Conservation (phyloP, 1,284 basidiomycete genomes). For the Trichosporon asahii region DNA sequence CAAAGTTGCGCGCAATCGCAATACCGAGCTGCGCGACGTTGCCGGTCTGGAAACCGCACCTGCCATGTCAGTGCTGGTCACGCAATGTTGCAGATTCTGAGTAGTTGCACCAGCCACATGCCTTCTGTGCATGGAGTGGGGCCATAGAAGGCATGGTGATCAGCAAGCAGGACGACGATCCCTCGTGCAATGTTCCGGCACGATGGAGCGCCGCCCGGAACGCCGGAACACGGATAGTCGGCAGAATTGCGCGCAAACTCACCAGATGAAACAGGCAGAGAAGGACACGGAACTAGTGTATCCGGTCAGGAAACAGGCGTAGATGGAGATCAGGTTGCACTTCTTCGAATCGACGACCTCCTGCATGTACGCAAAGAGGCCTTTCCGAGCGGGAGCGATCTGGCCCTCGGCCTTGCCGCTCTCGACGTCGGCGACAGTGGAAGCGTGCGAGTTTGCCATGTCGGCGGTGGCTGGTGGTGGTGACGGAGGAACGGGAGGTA, state of each 20-base stretch:
- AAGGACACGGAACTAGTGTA: slow-evolving; percentile 73
- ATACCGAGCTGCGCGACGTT: slow-evolving; percentile 59
- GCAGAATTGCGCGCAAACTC: background rate
- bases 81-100: background rate
- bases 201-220: background rate
- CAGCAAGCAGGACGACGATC: background rate
- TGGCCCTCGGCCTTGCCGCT: slow-evolving; percentile 8
- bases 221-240: background rate
- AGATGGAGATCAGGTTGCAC: slow-evolving; percentile 62
- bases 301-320: slow-evolving; percentile 82
- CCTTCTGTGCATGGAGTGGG: background rate
- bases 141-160: too few relatives aligned
- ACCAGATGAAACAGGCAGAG: slow-evolving; percentile 49
- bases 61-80: slow-evolving; percentile 4
- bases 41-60: slow-evolving; percentile 53
- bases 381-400: background rate
- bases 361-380: slow-evolving; percentile 6
- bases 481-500: background rate
- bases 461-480: background rate
- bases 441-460: background rate
- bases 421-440: slow-evolving; percentile 15
- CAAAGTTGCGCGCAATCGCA: slow-evolving; percentile 65
- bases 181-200: background rate
- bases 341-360: slow-evolving; percentile 58
- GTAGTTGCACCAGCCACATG: background rate